Base-by-base conservation (phyloP, 2,329 filamentous ascomycete species). In the Exophiala oligosperma region DNA sequence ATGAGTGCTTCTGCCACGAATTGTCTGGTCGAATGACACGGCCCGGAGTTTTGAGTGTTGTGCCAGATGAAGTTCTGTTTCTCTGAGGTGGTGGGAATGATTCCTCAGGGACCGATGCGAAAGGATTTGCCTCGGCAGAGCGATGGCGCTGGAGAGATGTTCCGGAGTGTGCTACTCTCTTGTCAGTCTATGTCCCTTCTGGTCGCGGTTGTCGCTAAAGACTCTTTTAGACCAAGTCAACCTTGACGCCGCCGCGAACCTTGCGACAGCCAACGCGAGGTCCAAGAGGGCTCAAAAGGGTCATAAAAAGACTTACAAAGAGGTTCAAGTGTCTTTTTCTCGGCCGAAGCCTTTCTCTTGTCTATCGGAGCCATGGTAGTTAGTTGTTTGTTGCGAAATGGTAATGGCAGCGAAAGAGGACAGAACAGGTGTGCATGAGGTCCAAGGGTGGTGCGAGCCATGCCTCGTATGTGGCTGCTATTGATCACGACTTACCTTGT, bases 301-400 rank as follows among this genome's bases (percentile, higher is more conserved):
- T 7, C 26, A 17, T 21, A 29, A 29, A 24, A 43, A 26, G 17
- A 61, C 59, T 58, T 55, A 61, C 59, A 38, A 50, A 44, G 49
- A 21, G 55, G 49, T 14, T 51, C 28, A 6, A 41, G 29, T 49
- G 54, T 47, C 54, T 54, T 44, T 21, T 55, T 54, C 35, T 48
- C 47, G 44, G 49, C 47, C 26, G 47, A 52, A 17, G 41, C 44
- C 28, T 26, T 49, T 21, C 52, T 37, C 53, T 51, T 54, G 44
- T 51, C 23, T 24, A 21, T 52, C 54, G 59, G n/a, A 40, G 48
- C 46, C 59, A 61, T 61, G 37, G 47, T 59, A 44, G 52, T 61
- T 32, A 61, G 55, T 49, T 12, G 28, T 54, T 41, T 49, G 41
- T 17, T 38, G 41, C 32, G 23, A 29, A 8, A 38, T 48, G 29